Base-by-base conservation (phyloP, 2,329 filamentous ascomycete genomes). In the Catunica adiposa region DNA sequence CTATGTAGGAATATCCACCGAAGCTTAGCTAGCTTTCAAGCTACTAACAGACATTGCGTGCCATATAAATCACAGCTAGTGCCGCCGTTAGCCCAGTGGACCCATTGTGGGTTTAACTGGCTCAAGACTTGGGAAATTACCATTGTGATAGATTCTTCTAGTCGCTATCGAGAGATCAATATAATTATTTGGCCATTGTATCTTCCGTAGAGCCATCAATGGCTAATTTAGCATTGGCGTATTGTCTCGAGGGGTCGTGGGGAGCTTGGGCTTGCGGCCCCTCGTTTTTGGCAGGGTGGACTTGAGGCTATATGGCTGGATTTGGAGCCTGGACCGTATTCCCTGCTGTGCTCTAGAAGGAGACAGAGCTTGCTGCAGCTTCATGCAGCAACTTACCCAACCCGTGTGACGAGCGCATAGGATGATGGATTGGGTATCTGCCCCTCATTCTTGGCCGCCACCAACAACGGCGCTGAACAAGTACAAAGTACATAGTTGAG, bases 311-410 rank as follows among this genome's bases (percentile, higher is more conserved):
- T n/a, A n/a, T n/a, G n/a, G n/a, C n/a, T 44, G n/a, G 44, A 5
- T 34, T 34, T 34, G 5, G 29, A 11, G 29, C 11, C 29, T 34
- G 29, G 11, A 11, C 29, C 29, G 29, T 34, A 11, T 48, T 48
- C 44, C 44, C 44, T 22, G 22, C 44, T 26, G 44, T 48, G 8
- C 22, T 25, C 26, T 9, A 48, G 8, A 34, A 11, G 29, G 15
- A 48, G 44, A 48, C 23, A 25, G 22, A 48, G 44, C 44, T 48
- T 23, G 17, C 17, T 23, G 44, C 44, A 48, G 20, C 7, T 48
- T 29, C 22, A 23, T 48, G 44, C 44, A 48, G 23, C 20, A 48
- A 48, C 44, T 48, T 48, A 48, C 44, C 23, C 44, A 48, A 48
- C 44, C 44, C 44, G 44, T 48, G 44, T 48, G n/a, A 23, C 26